Base-by-base conservation (phyloP, 208 protist genomes). In the Acanthamoeba triangularis region DNA sequence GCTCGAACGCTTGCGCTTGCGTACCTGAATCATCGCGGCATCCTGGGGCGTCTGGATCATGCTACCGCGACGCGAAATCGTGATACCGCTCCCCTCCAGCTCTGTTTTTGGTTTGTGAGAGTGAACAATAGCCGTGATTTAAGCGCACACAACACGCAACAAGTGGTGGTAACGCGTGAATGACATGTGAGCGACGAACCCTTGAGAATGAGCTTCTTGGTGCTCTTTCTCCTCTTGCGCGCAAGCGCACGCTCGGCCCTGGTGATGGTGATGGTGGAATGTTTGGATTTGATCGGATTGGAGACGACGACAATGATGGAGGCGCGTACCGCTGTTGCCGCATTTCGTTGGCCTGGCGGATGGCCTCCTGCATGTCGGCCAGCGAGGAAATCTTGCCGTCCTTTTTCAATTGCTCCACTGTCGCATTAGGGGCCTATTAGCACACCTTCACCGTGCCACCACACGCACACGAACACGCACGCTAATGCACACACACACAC, bases 281-380 rank as follows among this genome's bases (percentile, higher is more conserved):
- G 37, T 41, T 41, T 41, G 1, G 37, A 41, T 41, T 41, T 41
- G 37, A 41, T 41, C n/a, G n/a, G n/a, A n/a, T n/a, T n/a, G n/a
- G n/a, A n/a, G n/a, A n/a, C n/a, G 49, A 14, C 49, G 49, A 52
- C 49, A 52, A 52, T n/a, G n/a, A n/a, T n/a, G n/a, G n/a, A n/a
- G 49, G 49, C 49, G 49, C 49, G 49, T 20, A 54, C 49, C 49
- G 37, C 37, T 41, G 37, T 3, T 41, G 37, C 37, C 37, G 69
- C 69, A 47, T 78, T 41, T 78, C 69, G 69, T 78, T 78, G 16
- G 69, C 69, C 37, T 78, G 69, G 7, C 69, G n/a, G 69, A 78
- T 78, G 69, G 69, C 69, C 37, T 78, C 69, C 37, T 78, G 69
- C 69, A 78, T 78, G 30, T 78, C 69, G 69, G 69, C 69, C 69